Conservation (phyloP, 2,329 filamentous ascomycete species). For the Aureobasidium pullulans region DNA sequence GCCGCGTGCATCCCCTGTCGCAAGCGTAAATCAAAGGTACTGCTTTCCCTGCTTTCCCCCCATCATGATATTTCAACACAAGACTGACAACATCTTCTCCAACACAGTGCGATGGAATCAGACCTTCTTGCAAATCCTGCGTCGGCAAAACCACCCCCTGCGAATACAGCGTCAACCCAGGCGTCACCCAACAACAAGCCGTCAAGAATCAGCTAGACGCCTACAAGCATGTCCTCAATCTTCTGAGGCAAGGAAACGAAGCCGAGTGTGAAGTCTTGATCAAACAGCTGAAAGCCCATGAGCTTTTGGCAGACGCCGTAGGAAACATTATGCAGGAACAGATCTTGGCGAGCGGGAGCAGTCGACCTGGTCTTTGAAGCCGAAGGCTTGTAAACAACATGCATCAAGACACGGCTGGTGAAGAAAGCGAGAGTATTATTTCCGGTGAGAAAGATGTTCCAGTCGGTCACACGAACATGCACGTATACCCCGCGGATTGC, state of each 20-base stretch:
- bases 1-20: slow-evolving; percentile 4
- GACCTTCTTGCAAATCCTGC: background rate
- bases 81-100: background rate
- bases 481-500: too few relatives aligned
- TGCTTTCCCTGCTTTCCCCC: background rate
- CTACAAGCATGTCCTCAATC: background rate
- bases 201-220: background rate
- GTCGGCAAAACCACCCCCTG: background rate
- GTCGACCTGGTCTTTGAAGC: too few relatives aligned
- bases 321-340: too few relatives aligned
- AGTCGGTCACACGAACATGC: too few relatives aligned
- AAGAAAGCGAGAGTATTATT: too few relatives aligned
- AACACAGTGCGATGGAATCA: background rate
- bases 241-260: background rate
- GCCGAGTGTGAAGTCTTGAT: background rate
- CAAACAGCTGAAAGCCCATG: background rate
- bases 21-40: slow-evolving; percentile 10
- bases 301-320: slow-evolving; percentile 15
- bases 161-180: background rate
- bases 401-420: too few relatives aligned
- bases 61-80: background rate
- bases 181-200: slow-evolving; percentile 3
- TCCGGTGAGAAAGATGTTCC: too few relatives aligned
- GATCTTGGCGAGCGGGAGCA: too few relatives aligned
- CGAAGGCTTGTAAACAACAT: too few relatives aligned